A percentile compares a stretch with the other conserved stretches of the same genome.
Conservation (phyloP, 2,329 filamentous ascomycete species). For the Zalaria obscura region DNA sequence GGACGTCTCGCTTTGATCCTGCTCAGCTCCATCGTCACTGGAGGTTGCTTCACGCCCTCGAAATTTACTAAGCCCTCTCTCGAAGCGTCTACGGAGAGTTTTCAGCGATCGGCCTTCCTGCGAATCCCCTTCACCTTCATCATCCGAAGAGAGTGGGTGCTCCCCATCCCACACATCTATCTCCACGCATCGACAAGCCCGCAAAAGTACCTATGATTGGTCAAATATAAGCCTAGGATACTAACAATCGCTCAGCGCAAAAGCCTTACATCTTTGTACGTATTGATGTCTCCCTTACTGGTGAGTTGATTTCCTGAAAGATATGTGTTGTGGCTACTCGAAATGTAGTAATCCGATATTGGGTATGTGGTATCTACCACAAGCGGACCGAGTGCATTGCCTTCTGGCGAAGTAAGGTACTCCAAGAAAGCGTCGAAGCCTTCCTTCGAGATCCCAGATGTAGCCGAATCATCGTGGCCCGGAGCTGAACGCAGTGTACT, state of each 20-base stretch:
- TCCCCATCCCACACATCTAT: constrained; percentile 88
- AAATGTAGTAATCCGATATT: constrained; percentile 84
- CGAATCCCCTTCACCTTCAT: constrained; percentile 12
- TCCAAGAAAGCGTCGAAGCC: constrained; percentile 28
- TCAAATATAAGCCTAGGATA: neutral
- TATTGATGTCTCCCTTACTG: constrained; percentile 61
- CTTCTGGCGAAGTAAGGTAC: constrained; percentile 31
- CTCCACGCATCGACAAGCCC: constrained; percentile 79
- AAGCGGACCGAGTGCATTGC: constrained; percentile 30
- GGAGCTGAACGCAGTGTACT: too few relatives aligned
- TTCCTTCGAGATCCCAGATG: too few relatives aligned
- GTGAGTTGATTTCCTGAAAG: constrained; percentile 74
- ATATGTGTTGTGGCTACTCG: constrained; percentile 90
- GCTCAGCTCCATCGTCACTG: neutral
- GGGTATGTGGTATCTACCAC: constrained; percentile 30
- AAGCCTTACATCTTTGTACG: constrained; percentile 56
- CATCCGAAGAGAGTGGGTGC: constrained; percentile 23
- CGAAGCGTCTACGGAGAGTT: constrained; percentile 16
- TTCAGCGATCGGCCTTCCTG: constrained; percentile 17
- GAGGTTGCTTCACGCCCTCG: neutral
- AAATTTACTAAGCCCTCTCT: constrained; percentile 6
- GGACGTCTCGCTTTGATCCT: neutral
- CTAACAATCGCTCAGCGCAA: neutral
- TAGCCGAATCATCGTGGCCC: too few relatives aligned
- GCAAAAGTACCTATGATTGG: constrained; percentile 34